Evolutionary conservation across 139 green algal genomes (phyloP).

Genomic region (Monoraphidium neglectum): DNA sequence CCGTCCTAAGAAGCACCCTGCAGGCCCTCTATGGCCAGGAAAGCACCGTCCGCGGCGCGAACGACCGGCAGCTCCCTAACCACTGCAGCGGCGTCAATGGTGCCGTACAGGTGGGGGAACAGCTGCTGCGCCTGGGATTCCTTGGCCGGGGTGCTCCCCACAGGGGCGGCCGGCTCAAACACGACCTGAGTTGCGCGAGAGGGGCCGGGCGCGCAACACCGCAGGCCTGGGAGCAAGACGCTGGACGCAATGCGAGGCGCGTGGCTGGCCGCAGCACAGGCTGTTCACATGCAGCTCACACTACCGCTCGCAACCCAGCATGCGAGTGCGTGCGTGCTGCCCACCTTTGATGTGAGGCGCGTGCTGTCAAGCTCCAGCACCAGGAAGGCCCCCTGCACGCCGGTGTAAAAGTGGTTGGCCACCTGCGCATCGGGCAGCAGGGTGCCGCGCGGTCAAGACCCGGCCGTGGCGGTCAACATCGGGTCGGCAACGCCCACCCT

Average conservation of each 20-base stretch:
- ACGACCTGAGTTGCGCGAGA: constrained; percentile 48
- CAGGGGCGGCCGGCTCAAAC: constrained; percentile 66
- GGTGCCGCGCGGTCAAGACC: too few species aligned
- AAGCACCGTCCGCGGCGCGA: not conserved
- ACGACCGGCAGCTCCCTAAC: not conserved
- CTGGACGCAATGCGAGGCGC: too few species aligned
- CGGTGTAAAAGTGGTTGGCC: constrained; percentile 73
- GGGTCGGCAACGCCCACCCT: too few species aligned
- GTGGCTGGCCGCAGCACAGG: too few species aligned
- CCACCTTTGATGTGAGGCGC: constrained; percentile 46
- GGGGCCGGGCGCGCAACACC: not conserved
- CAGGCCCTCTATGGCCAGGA: not conserved
- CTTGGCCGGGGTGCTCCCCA: constrained; percentile 44
- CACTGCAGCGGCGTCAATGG: not conserved
- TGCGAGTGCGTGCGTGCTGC: too few species aligned
- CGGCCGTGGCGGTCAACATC: too few species aligned
- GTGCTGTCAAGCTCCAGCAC: constrained; percentile 43
- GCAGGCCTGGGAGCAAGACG: not conserved
- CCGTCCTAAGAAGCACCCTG: not conserved
- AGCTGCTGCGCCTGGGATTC: constrained; percentile 27
- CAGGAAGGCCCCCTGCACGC: constrained; percentile 37
- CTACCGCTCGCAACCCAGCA: too few species aligned
- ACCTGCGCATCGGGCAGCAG: too few species aligned
- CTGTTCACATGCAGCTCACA: too few species aligned
- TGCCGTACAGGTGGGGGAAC: constrained; percentile 61